phyloP scores from a whole-genome alignment of 345 rosid species.

The Arabidopsis suecica region DNA sequence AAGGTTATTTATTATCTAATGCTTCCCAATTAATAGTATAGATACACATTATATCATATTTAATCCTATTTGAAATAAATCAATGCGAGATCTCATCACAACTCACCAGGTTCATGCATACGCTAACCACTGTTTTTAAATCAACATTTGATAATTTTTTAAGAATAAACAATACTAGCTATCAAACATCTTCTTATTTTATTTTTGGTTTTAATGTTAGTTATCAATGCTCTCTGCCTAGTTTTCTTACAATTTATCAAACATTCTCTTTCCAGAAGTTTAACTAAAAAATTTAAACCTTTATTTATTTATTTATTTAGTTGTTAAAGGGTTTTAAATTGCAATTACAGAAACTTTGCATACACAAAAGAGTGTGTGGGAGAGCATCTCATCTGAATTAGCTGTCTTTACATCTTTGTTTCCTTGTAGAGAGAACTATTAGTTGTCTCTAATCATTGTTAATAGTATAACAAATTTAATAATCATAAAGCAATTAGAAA shows the following conservation, averaged over 20 bases:
- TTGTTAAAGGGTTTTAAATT: not conserved
- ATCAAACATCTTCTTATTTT: not conserved
- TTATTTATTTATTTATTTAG: not conserved
- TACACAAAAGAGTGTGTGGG: conserved; percentile 36
- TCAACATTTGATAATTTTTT: not conserved
- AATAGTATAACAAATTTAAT: conserved; percentile 16
- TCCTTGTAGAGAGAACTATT: conserved; percentile 38
- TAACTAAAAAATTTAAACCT: not conserved
- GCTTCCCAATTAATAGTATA: too few species aligned
- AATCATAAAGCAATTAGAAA: conserved; percentile 9
- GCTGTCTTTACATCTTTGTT: conserved; percentile 37
- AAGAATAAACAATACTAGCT: not conserved
- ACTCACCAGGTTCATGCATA: conserved; percentile 37
- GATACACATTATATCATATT: not conserved
- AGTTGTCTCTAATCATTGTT: conserved; percentile 44
- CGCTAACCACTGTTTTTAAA: not conserved
- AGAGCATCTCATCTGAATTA: conserved; percentile 40
- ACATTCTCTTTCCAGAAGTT: not conserved
- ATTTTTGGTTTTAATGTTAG: too few species aligned
- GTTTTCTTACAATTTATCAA: not conserved
- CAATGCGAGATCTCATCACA: conserved; percentile 23
- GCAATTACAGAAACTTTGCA: conserved; percentile 5
- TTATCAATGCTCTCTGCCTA: not conserved
- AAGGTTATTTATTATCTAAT: too few species aligned
- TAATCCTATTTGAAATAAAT: not conserved